These are phyloP conservation scores for Apiospora kogelbergensis DNA, from an alignment of 2,329 filamentous ascomycete genomes.

Conservation along the genomic window DNA sequence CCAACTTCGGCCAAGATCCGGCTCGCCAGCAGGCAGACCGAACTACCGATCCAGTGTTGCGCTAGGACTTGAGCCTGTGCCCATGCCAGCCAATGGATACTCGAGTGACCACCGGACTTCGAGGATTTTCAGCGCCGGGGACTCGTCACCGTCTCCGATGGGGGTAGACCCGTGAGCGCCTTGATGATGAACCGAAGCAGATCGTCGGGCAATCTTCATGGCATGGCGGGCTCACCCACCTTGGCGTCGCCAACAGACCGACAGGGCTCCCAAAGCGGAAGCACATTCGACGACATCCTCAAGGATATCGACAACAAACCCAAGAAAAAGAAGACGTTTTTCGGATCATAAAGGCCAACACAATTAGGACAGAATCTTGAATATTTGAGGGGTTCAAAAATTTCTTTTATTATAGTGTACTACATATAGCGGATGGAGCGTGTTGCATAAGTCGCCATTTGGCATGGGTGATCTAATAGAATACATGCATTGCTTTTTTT, in stretches of 20 bases:
- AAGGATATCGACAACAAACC: slow-evolving; percentile 32
- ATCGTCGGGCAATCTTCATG: slow-evolving; percentile 31
- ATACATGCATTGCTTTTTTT: background rate
- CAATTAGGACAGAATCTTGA: slow-evolving; percentile 8
- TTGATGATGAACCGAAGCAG: slow-evolving; percentile 29
- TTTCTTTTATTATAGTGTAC: background rate
- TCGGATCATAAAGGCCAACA: slow-evolving; percentile 18
- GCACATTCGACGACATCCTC: slow-evolving; percentile 36
- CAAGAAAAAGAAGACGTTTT: slow-evolving; percentile 35
- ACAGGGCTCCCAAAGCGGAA: slow-evolving; percentile 28
- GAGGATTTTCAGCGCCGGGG: slow-evolving; percentile 27
- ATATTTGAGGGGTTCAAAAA: background rate
- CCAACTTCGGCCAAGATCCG: slow-evolving; percentile 14
- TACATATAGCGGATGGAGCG: slow-evolving; percentile 6
- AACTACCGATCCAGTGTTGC: slow-evolving; percentile 32
- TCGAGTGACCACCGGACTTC: slow-evolving; percentile 19
- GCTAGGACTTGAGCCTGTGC: slow-evolving; percentile 32
- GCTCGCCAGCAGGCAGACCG: slow-evolving; percentile 19
- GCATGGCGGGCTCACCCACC: slow-evolving; percentile 20
- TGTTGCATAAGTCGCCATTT: slow-evolving; percentile 3
- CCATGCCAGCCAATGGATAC: slow-evolving; percentile 21
- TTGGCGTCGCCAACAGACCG: slow-evolving; percentile 18
- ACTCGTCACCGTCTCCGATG: slow-evolving; percentile 19
- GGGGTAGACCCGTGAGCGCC: slow-evolving; percentile 15
- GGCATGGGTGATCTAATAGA: background rate